Evolutionary conservation across 257 asterid species (phyloP), one percentile per base, ranked within the genome.

Genomic region (Scutellaria barbata): DNA sequence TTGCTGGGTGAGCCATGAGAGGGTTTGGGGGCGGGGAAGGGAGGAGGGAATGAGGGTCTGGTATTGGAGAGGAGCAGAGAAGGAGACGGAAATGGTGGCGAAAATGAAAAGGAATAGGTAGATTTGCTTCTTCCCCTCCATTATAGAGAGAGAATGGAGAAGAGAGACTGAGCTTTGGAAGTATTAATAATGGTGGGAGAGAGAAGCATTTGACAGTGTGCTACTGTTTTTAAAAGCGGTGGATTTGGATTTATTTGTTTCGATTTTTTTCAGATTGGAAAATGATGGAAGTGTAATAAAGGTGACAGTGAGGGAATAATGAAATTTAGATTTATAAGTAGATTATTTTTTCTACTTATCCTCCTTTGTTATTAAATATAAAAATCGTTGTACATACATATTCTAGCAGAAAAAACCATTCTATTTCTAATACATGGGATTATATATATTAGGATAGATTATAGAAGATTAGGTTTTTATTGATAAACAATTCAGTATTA

Each of bases 1-100:
- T 37, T 66, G 68, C 20, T 74, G 80, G 43, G 82, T 35, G 46
- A 67, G 55, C 88, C 83, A 85, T 8, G 87, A 61, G 62, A 82
- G 76, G 64, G 91, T 37, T 18, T 77, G 83, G 35, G 86, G 88
- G 4, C 52, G 50, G 9, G 96, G 97, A 0, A 89, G 93, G 5
- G 96, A 67, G 47, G 76, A 77, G 69, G 73, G 83, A 13, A 75
- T 17, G 16, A 89, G 72, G 68, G 82, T 75, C 8, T 86, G 88
- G 62, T 81, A 77, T 0, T 80, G 75, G 1, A 77, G 73, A 14
- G 84, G n/a, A 22, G 77, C 48, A 63, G 87, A 59, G 62, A 69
- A 35, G 16, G 83, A 35, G 68, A 70, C 10, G 42, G 79, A 43
- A 20, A 60, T 2, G 76, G 76, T 7, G 70, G 77, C 41, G 63